These are phyloP conservation scores for Colletotrichum filicis DNA, from an alignment of 2,329 filamentous ascomycete genomes.

Conservation along the genomic window DNA sequence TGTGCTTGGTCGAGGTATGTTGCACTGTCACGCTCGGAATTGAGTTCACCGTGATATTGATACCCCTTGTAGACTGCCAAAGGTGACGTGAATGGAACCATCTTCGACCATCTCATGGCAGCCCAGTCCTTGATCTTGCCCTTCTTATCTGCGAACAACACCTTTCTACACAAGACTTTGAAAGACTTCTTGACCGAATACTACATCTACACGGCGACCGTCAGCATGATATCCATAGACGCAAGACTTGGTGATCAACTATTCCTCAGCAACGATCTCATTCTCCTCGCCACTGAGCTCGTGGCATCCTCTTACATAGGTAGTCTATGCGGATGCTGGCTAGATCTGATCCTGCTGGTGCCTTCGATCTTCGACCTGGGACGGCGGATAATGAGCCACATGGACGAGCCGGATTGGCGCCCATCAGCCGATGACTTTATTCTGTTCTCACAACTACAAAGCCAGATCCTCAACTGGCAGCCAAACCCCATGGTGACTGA, in stretches of 20 bases:
- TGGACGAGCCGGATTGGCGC: conserved; percentile 33
- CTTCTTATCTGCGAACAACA: conserved; percentile 46
- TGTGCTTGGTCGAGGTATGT: conserved; percentile 59
- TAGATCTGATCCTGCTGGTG: conserved; percentile 50
- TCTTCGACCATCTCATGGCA: conserved; percentile 57
- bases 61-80: conserved; percentile 46
- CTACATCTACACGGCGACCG: conserved; percentile 57
- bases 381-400: conserved; percentile 48
- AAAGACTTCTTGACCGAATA: conserved; percentile 60
- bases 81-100: conserved; percentile 56
- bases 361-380: conserved; percentile 55
- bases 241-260: conserved; percentile 43
- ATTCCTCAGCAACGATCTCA: conserved; percentile 45
- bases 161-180: conserved; percentile 48
- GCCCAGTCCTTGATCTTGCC: conserved; percentile 54
- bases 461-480: conserved; percentile 52
- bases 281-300: conserved; percentile 43
- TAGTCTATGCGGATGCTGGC: conserved; percentile 52
- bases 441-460: conserved; percentile 54
- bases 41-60: not conserved
- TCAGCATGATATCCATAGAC: conserved; percentile 58
- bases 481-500: conserved; percentile 47
- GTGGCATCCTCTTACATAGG: conserved; percentile 47
- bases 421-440: conserved; percentile 54
- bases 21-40: not conserved